Conservation (phyloP, 129 eudicot species). For the Flaveria sonorensis region DNA sequence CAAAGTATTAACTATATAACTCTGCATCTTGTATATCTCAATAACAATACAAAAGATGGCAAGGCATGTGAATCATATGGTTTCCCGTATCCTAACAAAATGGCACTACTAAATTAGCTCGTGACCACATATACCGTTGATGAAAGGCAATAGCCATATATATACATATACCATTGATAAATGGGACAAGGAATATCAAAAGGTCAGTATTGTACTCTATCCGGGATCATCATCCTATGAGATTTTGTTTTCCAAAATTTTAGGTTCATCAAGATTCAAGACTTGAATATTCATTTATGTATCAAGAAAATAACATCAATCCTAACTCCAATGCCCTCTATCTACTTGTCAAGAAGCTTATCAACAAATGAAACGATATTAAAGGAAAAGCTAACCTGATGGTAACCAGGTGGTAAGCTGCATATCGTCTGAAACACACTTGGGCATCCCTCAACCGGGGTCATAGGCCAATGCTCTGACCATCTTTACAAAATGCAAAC, state of each 20-base stretch:
- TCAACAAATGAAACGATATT: neutral
- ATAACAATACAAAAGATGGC: neutral
- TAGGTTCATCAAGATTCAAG: constrained; percentile 15
- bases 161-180: neutral
- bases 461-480: constrained; percentile 84
- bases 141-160: neutral
- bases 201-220: neutral
- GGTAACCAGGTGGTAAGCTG: constrained; percentile 85
- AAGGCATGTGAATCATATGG: neutral
- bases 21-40: constrained; percentile 11
- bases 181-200: neutral
- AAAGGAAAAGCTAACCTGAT: constrained; percentile 61
- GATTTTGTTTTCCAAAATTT: neutral
- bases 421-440: constrained; percentile 81
- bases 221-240: neutral
- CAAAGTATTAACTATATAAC: neutral
- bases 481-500: constrained; percentile 52
- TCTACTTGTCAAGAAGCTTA: neutral
- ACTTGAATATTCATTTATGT: neutral
- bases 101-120: constrained; percentile 3
- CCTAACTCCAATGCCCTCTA: constrained; percentile 2
- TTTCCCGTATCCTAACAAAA: neutral
- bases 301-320: constrained; percentile 1
- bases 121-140: neutral
- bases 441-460: constrained; percentile 90